A percentile compares a stretch with the other conserved stretches of the same genome.
Conservation (phyloP, 768 basidiomycete genomes). For the Lactarius akahatsu region DNA sequence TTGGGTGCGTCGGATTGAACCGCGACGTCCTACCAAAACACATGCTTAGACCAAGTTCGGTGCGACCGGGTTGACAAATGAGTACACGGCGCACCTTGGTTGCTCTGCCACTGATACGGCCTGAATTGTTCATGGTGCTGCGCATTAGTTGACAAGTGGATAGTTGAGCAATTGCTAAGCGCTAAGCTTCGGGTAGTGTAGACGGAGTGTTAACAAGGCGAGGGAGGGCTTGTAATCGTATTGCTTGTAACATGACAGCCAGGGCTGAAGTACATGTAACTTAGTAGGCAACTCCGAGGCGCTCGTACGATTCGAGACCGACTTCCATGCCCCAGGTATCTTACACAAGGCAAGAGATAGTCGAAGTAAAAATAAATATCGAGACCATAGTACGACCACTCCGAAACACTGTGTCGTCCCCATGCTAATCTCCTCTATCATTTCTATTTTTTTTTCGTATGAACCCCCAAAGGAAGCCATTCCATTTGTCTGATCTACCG, state of each 20-base stretch:
- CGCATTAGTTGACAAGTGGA: not conserved
- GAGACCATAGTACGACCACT: slow-evolving; percentile 61
- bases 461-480: slow-evolving; percentile 77
- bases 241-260: slow-evolving; percentile 2
- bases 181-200: not conserved
- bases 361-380: not conserved
- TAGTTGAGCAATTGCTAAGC: not conserved
- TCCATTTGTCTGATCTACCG: not conserved
- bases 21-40: slow-evolving; percentile 23
- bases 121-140: not conserved
- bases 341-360: not conserved
- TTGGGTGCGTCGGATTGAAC: slow-evolving; percentile 11
- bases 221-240: not conserved
- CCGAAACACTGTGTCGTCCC: slow-evolving; percentile 99
- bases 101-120: not conserved
- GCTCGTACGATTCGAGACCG: not conserved
- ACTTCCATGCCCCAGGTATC: slow-evolving; percentile 3
- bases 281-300: not conserved
- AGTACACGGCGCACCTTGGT: slow-evolving; percentile 13
- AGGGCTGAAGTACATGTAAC: not conserved
- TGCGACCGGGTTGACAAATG: slow-evolving; percentile 1
- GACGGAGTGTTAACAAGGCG: not conserved
- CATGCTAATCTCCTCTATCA: slow-evolving; percentile 99
- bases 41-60: not conserved
- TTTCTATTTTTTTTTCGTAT: slow-evolving; percentile 96